Conservation (phyloP, 2,329 filamentous ascomycete genomes). For the Penicillium verrucosum region DNA sequence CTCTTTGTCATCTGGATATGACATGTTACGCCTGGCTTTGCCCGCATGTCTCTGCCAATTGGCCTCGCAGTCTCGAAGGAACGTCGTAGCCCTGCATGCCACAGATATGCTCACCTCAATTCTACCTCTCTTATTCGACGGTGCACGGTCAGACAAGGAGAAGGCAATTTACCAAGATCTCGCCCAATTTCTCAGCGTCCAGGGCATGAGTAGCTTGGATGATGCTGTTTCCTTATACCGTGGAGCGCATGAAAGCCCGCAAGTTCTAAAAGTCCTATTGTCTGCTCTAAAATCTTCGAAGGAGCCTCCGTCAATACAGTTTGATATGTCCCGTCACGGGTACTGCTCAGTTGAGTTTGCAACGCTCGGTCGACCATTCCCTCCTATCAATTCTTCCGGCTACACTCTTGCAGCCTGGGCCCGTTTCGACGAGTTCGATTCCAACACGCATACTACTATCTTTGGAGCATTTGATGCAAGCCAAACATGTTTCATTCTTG, state of each 20-base stretch:
- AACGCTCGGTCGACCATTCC: conserved; percentile 80
- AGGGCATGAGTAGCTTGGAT: conserved; percentile 76
- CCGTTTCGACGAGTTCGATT: conserved; percentile 81
- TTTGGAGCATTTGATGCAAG: conserved; percentile 92
- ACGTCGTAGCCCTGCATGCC: conserved; percentile 67
- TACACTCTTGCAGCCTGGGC: conserved; percentile 93
- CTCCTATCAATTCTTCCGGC: conserved; percentile 71
- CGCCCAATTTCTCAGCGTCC: conserved; percentile 64
- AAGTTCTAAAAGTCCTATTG: conserved; percentile 66
- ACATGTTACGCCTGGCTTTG: conserved; percentile 52
- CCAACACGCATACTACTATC: conserved; percentile 81
- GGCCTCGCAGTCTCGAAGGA: conserved; percentile 62
- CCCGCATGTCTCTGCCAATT: conserved; percentile 62
- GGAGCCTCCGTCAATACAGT: conserved; percentile 82
- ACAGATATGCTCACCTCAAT: conserved; percentile 68
- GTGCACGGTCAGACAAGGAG: conserved; percentile 55
- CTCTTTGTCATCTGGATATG: conserved; percentile 50
- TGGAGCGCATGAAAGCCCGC: conserved; percentile 51
- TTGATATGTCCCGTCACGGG: conserved; percentile 84
- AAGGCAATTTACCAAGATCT: conserved; percentile 61
- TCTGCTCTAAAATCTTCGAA: conserved; percentile 71
- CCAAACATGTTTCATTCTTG: conserved; percentile 89
- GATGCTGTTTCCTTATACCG: conserved; percentile 75
- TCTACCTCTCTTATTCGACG: conserved; percentile 60
- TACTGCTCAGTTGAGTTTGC: conserved; percentile 87